Evolutionary conservation across 108 stramenopile species (phyloP).

Genomic region (Cyclotella baltica): DNA sequence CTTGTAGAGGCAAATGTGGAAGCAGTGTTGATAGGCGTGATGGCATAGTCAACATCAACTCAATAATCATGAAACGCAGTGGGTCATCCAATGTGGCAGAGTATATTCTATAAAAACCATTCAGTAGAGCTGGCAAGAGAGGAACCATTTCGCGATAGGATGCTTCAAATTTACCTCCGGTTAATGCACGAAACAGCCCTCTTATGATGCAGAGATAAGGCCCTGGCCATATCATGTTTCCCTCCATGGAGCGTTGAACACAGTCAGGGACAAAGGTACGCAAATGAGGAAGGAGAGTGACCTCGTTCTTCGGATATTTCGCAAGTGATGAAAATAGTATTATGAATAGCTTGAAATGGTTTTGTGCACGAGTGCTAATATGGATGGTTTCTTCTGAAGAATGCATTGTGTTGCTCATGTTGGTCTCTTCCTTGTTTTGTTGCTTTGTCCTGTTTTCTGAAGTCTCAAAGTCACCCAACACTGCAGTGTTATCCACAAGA

Average conservation of each 20-base stretch:
- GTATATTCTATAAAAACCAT: constrained; percentile 82
- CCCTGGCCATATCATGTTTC: constrained; percentile 59
- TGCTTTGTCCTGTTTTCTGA: background rate
- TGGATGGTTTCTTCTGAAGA: no score
- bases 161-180: constrained; percentile 93
- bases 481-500: constrained; percentile 76
- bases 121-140: constrained; percentile 79
- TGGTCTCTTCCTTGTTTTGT: background rate
- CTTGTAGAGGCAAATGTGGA: constrained; percentile 91
- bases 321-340: constrained; percentile 85
- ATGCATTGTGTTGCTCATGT: background rate
- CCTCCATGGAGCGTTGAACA: constrained; percentile 70
- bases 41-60: constrained; percentile 92
- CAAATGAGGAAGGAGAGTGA: constrained; percentile 84
- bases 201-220: constrained; percentile 85
- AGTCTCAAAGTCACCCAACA: constrained; percentile 41
- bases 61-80: constrained; percentile 75
- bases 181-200: constrained; percentile 88
- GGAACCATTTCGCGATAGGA: constrained; percentile 87
- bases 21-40: constrained; percentile 89
- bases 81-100: constrained; percentile 47
- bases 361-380: constrained; percentile 39
- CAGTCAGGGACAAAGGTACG: constrained; percentile 75
- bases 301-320: constrained; percentile 89
- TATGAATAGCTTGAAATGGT: constrained; percentile 66